These are phyloP conservation scores for Leptographium radiaticola DNA, from an alignment of 2,329 filamentous ascomycete genomes.

Conservation along the genomic window DNA sequence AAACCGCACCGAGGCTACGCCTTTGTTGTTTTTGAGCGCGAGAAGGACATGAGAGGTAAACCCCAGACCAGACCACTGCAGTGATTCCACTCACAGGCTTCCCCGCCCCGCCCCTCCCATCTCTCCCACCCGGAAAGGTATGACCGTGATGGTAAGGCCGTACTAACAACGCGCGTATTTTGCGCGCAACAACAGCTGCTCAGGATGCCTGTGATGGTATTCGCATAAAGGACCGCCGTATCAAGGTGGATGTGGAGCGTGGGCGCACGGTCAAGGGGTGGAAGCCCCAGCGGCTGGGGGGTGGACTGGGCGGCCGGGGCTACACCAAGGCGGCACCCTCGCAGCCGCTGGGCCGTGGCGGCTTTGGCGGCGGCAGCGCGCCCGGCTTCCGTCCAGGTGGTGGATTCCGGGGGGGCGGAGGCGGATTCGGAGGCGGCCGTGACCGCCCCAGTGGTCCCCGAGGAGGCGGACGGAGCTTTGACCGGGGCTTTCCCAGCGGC, in stretches of 20 bases:
- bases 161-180: constrained; percentile 54
- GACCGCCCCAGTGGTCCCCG: constrained; percentile 14
- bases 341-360: constrained; percentile 44
- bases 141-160: constrained; percentile 39
- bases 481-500: constrained; percentile 33
- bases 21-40: constrained; percentile 92
- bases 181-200: constrained; percentile 62
- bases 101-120: constrained; percentile 11
- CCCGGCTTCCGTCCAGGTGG: constrained; percentile 31
- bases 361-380: constrained; percentile 24
- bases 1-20: constrained; percentile 83
- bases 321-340: constrained; percentile 75
- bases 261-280: constrained; percentile 89
- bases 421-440: constrained; percentile 16
- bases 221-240: constrained; percentile 79
- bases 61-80: not conserved
- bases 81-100: constrained; percentile 13
- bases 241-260: constrained; percentile 92
- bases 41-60: constrained; percentile 99
- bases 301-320: constrained; percentile 79
- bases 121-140: constrained; percentile 19
- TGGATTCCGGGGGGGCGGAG: constrained; percentile 28
- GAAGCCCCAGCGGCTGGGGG: constrained; percentile 83
- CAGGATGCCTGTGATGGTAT: constrained; percentile 77
- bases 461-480: constrained; percentile 22